Conservation (phyloP, 163 green algal genomes). For the Chlamydomonas reinhardtii region DNA sequence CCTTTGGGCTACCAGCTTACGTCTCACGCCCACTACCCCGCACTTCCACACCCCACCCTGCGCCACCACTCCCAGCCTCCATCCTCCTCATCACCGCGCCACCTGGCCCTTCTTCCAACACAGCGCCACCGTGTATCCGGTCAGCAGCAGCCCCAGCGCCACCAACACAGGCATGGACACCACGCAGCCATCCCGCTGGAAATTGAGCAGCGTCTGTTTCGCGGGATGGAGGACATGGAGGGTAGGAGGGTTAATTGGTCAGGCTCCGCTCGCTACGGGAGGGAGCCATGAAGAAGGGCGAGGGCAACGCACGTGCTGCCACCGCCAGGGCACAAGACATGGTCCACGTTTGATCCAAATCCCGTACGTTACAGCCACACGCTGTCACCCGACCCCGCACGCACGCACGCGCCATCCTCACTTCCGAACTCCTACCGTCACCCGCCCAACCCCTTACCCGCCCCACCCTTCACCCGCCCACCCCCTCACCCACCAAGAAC, state of each 20-base stretch:
- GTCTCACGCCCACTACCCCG: too few species aligned
- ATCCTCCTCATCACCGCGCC: neutral
- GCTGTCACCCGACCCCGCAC: neutral
- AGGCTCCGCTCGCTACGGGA: too few species aligned
- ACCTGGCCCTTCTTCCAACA: neutral
- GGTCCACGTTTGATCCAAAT: too few species aligned
- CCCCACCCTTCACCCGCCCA: neutral
- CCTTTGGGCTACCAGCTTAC: too few species aligned
- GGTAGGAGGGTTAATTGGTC: too few species aligned
- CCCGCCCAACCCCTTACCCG: neutral
- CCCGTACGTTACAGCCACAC: too few species aligned
- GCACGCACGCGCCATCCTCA: neutral
- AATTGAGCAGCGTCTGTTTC: constrained; percentile 63
- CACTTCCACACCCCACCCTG: too few species aligned
- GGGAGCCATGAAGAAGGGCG: too few species aligned
- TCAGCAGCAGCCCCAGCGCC: constrained; percentile 41
- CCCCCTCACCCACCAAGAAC: neutral
- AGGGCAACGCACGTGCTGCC: too few species aligned
- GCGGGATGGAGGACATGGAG: neutral
- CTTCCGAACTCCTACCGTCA: too few species aligned
- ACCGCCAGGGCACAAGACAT: too few species aligned
- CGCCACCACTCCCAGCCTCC: too few species aligned
- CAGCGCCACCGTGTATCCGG: neutral
- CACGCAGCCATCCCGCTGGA: constrained; percentile 55
- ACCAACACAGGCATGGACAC: constrained; percentile 54